These are phyloP conservation scores for Globisporangium camurandrum DNA, from an alignment of 352 stramenopile genomes.

Conservation along the genomic window DNA sequence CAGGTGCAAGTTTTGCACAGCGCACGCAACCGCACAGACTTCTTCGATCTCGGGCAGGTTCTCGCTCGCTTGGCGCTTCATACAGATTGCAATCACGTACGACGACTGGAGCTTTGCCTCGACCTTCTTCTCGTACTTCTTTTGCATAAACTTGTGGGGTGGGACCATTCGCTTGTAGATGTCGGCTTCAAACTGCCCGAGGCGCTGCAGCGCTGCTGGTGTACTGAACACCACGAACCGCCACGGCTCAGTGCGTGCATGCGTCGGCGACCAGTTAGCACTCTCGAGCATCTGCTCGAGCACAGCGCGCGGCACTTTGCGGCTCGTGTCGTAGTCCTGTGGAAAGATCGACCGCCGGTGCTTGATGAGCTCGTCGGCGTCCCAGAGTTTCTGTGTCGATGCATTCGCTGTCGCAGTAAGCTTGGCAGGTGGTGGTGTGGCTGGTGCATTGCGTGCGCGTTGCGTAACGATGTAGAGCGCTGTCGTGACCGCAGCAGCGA, in stretches of 20 bases:
- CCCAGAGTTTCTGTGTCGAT: slow-evolving; percentile 37
- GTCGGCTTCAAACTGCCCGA: slow-evolving; percentile 57
- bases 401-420: slow-evolving; percentile 11
- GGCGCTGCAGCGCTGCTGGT: slow-evolving; percentile 33
- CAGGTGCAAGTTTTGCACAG: slow-evolving; percentile 84
- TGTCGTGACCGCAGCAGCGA: slow-evolving; percentile 22
- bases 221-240: slow-evolving; percentile 74
- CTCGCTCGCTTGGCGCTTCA: slow-evolving; percentile 82
- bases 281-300: slow-evolving; percentile 70
- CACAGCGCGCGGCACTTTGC: slow-evolving; percentile 42
- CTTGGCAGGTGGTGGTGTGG: slow-evolving; percentile 7
- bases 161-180: slow-evolving; percentile 68
- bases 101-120: slow-evolving; percentile 59
- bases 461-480: slow-evolving; percentile 33
- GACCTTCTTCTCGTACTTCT: slow-evolving; percentile 77
- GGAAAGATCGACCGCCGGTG: slow-evolving; percentile 73
- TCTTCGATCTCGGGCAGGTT: slow-evolving; percentile 79
- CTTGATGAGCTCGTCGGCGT: slow-evolving; percentile 70
- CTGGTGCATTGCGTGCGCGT: slow-evolving; percentile 7
- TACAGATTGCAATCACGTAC: slow-evolving; percentile 80
- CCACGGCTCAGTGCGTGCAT: slow-evolving; percentile 78
- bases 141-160: slow-evolving; percentile 58
- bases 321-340: slow-evolving; percentile 53
- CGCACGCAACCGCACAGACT: slow-evolving; percentile 60
- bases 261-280: slow-evolving; percentile 81